phyloP scores from a whole-genome alignment of 164 flowering plant species.

The Taxillus chinensis region DNA sequence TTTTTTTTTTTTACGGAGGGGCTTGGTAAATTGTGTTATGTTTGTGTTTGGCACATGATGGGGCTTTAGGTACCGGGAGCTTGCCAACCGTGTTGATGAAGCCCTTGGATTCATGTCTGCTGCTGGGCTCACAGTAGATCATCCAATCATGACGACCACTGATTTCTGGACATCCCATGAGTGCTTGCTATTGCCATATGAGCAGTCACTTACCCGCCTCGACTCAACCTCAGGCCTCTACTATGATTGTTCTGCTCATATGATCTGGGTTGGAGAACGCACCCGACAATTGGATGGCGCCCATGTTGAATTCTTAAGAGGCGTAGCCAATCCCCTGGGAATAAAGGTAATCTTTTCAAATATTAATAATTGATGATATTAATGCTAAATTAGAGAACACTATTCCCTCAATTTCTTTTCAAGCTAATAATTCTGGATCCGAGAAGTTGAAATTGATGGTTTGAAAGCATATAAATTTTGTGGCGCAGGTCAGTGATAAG shows the following conservation, averaged over 20 bases:
- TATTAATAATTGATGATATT: too few species aligned
- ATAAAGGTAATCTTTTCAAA: constrained; percentile 47
- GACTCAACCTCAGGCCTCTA: constrained; percentile 83
- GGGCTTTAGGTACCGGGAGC: constrained; percentile 61
- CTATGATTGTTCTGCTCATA: constrained; percentile 95
- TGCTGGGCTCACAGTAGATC: constrained; percentile 79
- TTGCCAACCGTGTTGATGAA: constrained; percentile 86
- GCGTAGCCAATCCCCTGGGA: constrained; percentile 84
- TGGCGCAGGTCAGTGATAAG: constrained; percentile 80
- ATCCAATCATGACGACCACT: constrained; percentile 79
- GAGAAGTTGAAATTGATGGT: too few species aligned
- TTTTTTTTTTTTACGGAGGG: not conserved
- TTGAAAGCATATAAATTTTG: not conserved
- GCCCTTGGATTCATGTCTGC: constrained; percentile 92
- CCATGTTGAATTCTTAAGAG: constrained; percentile 83
- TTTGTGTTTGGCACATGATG: not conserved
- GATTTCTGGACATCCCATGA: constrained; percentile 98
- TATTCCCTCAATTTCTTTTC: too few species aligned
- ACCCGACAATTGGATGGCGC: constrained; percentile 93
- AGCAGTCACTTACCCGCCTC: constrained; percentile 73
- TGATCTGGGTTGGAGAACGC: constrained; percentile 92
- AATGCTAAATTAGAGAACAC: too few species aligned
- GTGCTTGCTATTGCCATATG: constrained; percentile 83
- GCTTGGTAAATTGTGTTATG: not conserved
- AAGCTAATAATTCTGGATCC: not conserved